These are phyloP conservation scores for Scytalidium lignicola DNA, from an alignment of 2,329 filamentous ascomycete genomes.

Conservation along the genomic window DNA sequence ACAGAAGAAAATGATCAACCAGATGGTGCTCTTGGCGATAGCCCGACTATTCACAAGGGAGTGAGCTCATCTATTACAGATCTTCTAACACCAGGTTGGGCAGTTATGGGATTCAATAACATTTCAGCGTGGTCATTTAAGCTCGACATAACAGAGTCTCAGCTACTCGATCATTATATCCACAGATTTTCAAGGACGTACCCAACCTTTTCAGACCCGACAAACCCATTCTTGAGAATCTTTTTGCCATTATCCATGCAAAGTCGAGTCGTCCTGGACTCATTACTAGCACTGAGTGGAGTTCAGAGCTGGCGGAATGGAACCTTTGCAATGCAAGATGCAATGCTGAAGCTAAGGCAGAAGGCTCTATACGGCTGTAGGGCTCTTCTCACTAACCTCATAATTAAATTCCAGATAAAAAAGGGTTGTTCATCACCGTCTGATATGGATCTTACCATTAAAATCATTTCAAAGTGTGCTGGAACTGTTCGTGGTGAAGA, in stretches of 20 bases:
- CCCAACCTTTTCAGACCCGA: background rate
- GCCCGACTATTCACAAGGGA: too few relatives aligned
- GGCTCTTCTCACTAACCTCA: background rate
- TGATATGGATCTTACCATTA: too few relatives aligned
- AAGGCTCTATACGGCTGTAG: background rate
- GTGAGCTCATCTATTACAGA: too few relatives aligned
- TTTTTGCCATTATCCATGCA: background rate
- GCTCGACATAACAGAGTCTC: background rate
- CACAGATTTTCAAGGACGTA: background rate
- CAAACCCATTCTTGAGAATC: background rate
- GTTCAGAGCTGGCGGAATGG: background rate
- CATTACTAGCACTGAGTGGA: background rate
- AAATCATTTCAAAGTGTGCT: too few relatives aligned
- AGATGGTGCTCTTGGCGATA: too few relatives aligned
- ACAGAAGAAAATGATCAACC: too few relatives aligned
- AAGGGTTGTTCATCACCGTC: too few relatives aligned
- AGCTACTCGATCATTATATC: background rate
- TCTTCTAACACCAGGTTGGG: background rate
- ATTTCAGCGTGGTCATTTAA: slow-evolving; percentile 6
- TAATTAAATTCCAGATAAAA: too few relatives aligned
- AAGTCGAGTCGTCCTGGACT: background rate
- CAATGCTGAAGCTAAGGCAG: background rate
- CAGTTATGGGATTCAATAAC: background rate
- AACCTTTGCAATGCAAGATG: background rate
- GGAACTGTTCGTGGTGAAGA: background rate